Evolutionary conservation across 2,329 filamentous ascomycete genomes (phyloP).

Genomic region (Magnaporthiopsis rhizophila): DNA sequence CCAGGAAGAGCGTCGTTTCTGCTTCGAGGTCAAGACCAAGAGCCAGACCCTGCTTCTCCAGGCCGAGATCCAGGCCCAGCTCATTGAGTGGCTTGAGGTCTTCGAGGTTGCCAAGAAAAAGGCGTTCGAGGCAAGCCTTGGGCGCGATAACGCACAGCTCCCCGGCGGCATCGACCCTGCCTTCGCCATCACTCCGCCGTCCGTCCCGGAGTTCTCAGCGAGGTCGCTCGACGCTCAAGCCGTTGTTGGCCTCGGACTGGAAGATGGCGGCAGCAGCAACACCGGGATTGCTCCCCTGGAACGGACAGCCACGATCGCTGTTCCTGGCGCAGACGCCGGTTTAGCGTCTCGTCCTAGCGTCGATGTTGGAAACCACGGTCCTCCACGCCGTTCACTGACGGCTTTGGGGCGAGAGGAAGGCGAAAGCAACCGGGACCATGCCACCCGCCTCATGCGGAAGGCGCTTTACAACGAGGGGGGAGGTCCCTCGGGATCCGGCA

Average conservation of each 20-base stretch:
- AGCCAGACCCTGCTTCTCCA: slow-evolving; percentile 84
- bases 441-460: slow-evolving; percentile 82
- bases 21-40: slow-evolving; percentile 98
- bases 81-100: slow-evolving; percentile 90
- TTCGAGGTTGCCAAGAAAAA: slow-evolving; percentile 93
- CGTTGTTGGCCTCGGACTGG: slow-evolving; percentile 9
- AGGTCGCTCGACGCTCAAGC: slow-evolving; percentile 45
- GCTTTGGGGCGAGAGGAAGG: slow-evolving; percentile 53
- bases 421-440: slow-evolving; percentile 71
- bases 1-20: slow-evolving; percentile 89
- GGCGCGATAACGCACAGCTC: slow-evolving; percentile 36
- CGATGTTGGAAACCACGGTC: slow-evolving; percentile 45
- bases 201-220: slow-evolving; percentile 83
- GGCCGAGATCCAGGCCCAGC: slow-evolving; percentile 81
- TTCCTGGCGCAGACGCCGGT: slow-evolving; percentile 53
- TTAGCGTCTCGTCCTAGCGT: slow-evolving; percentile 58
- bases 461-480: slow-evolving; percentile 37
- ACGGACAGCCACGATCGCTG: slow-evolving; percentile 53
- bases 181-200: slow-evolving; percentile 85
- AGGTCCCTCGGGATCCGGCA: slow-evolving; percentile 40
- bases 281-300: slow-evolving; percentile 34
- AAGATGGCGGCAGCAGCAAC: slow-evolving; percentile 9
- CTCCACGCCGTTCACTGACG: slow-evolving; percentile 49
- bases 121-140: slow-evolving; percentile 68
- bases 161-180: slow-evolving; percentile 58